A percentile compares a stretch with the other conserved stretches of the same genome.
These are phyloP conservation scores for Backusella circina DNA, from an alignment of 192 early-diverging fungal species.

Conservation along the genomic window DNA sequence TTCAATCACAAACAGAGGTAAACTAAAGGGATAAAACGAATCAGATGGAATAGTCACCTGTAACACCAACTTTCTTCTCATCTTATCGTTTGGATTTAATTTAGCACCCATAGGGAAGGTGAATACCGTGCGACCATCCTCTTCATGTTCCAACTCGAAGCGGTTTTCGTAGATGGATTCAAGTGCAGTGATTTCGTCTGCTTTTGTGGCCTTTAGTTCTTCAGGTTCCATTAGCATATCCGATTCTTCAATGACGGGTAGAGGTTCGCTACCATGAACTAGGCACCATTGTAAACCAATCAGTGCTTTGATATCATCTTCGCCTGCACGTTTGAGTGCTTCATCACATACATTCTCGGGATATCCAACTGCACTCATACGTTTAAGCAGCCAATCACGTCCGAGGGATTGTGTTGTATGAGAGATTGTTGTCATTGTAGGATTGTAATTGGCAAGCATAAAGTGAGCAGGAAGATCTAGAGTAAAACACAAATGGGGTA, in stretches of 20 bases:
- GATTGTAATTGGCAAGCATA: constrained; percentile 46
- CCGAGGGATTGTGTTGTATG: constrained; percentile 50
- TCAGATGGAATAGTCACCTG: constrained; percentile 47
- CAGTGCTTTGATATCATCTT: constrained; percentile 53
- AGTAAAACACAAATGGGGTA: not conserved
- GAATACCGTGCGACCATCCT: not conserved
- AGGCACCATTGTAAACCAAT: constrained; percentile 51
- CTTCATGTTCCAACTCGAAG: constrained; percentile 28
- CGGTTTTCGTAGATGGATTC: constrained; percentile 67
- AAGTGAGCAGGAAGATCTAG: constrained; percentile 52
- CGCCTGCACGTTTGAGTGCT: constrained; percentile 37
- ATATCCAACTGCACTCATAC: constrained; percentile 59
- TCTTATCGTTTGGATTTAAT: not conserved
- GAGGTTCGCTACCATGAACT: constrained; percentile 39
- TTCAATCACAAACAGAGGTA: constrained; percentile 61
- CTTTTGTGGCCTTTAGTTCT: constrained; percentile 28
- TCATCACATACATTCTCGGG: constrained; percentile 43
- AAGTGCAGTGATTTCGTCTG: constrained; percentile 63
- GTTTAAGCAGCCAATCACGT: constrained; percentile 60
- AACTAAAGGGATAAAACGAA: constrained; percentile 62
- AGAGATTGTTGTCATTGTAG: constrained; percentile 46
- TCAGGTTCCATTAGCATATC: constrained; percentile 29
- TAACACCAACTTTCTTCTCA: not conserved
- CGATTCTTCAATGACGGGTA: constrained; percentile 27
- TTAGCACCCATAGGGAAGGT: constrained; percentile 3